phyloP scores from a whole-genome alignment of 2,329 filamentous ascomycete species.

The Erysiphe pulchra region DNA sequence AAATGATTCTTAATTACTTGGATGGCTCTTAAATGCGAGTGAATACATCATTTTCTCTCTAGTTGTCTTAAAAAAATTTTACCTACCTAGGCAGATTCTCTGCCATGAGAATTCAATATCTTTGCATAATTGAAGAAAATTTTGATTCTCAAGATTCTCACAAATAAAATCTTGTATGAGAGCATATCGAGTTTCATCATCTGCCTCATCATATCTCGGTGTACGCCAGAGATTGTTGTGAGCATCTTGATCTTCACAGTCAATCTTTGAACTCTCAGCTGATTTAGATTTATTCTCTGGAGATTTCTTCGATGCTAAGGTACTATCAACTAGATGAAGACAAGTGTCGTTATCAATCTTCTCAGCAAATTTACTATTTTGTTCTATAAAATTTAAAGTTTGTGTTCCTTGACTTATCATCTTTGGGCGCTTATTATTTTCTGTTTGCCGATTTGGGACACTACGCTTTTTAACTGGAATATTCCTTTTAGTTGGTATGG shows the following conservation, averaged over 20 bases:
- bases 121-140: constrained; percentile 23
- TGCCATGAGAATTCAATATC: constrained; percentile 24
- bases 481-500: too few relatives aligned
- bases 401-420: constrained; percentile 12
- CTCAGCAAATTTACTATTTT: too few relatives aligned
- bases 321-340: too few relatives aligned
- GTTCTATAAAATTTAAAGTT: constrained; percentile 3
- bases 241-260: constrained; percentile 6
- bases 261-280: constrained; percentile 1
- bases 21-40: too few relatives aligned
- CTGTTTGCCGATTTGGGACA: constrained; percentile 1
- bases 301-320: too few relatives aligned
- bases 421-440: constrained; percentile 7
- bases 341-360: too few relatives aligned
- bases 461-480: constrained; percentile 1
- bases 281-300: too few relatives aligned
- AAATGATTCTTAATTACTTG: too few relatives aligned
- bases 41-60: too few relatives aligned
- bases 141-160: constrained; percentile 20
- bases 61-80: constrained; percentile 1
- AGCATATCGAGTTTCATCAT: constrained; percentile 16
- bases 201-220: constrained; percentile 7
- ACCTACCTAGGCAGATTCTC: constrained; percentile 19
- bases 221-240: constrained; percentile 9
- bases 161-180: constrained; percentile 24